These are phyloP conservation scores for Silene uniflora DNA, from an alignment of 148 eudicot genomes.

Conservation along the genomic window DNA sequence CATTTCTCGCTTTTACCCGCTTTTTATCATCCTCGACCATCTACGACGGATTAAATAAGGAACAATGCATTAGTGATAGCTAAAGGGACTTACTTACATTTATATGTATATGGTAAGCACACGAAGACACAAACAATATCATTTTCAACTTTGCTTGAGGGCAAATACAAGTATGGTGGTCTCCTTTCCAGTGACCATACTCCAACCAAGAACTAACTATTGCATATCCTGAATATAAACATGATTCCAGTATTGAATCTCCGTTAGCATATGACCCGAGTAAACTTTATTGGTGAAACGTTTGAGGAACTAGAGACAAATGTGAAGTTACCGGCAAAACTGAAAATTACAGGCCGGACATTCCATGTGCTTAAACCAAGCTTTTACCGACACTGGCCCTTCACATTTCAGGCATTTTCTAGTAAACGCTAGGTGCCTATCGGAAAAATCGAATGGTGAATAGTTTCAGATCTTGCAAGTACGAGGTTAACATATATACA, in stretches of 20 bases:
- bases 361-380: background rate
- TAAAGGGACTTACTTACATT: too few relatives aligned
- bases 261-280: background rate
- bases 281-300: background rate
- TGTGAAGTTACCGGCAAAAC: conserved; percentile 19
- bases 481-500: too few relatives aligned
- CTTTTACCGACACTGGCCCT: background rate
- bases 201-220: conserved; percentile 17
- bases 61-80: background rate
- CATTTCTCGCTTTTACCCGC: background rate
- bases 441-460: too few relatives aligned
- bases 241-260: too few relatives aligned
- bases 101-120: background rate
- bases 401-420: too few relatives aligned
- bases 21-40: background rate
- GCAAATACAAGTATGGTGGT: conserved; percentile 18
- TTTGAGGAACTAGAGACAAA: background rate
- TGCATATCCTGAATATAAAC: conserved; percentile 16
- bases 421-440: too few relatives aligned
- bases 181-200: conserved; percentile 4
- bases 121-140: background rate
- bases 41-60: background rate
- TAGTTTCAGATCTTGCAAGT: too few relatives aligned
- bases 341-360: conserved; percentile 16
- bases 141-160: background rate